These are phyloP conservation scores for Sicyos baderoa DNA, from an alignment of 306 rosid genomes.

Conservation along the genomic window DNA sequence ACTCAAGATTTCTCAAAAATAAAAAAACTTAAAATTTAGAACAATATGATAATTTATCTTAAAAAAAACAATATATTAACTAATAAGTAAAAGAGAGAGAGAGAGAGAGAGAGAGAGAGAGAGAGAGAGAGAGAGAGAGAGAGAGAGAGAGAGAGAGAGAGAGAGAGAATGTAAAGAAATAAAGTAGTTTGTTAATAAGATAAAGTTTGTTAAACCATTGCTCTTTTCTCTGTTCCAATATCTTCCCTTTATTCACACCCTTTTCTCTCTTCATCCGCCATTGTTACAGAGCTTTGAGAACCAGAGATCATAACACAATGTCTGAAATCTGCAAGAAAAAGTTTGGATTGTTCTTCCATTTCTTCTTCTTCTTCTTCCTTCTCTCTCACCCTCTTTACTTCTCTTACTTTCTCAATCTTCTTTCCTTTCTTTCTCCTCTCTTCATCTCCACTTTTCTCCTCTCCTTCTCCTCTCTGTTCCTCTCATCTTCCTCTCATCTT, in stretches of 20 bases:
- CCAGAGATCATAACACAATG: slow-evolving; percentile 32
- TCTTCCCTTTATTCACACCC: slow-evolving; percentile 82
- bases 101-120: too few relatives aligned
- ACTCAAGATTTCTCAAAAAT: too few relatives aligned
- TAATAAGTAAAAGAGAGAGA: too few relatives aligned
- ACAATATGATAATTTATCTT: background rate
- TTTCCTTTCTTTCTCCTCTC: slow-evolving; percentile 86
- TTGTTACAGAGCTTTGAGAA: slow-evolving; percentile 9
- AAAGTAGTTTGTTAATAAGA: too few relatives aligned
- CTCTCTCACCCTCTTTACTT: slow-evolving; percentile 59
- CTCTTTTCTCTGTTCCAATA: slow-evolving; percentile 8
- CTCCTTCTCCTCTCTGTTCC: slow-evolving; percentile 35
- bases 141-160: too few relatives aligned
- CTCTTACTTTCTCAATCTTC: slow-evolving; percentile 63
- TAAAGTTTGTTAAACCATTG: too few relatives aligned
- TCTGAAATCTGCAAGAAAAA: slow-evolving; percentile 37
- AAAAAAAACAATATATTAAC: too few relatives aligned
- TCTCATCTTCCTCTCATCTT: background rate
- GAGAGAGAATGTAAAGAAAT: too few relatives aligned
- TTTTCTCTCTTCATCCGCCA: slow-evolving; percentile 23
- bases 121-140: too few relatives aligned
- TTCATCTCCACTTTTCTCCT: slow-evolving; percentile 71
- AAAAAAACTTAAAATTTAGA: background rate
- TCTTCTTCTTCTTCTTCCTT: slow-evolving; percentile 35
- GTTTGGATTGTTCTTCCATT: slow-evolving; percentile 21